Conservation (phyloP, 2,329 filamentous ascomycete genomes). For the Harringtonia lauricola region DNA sequence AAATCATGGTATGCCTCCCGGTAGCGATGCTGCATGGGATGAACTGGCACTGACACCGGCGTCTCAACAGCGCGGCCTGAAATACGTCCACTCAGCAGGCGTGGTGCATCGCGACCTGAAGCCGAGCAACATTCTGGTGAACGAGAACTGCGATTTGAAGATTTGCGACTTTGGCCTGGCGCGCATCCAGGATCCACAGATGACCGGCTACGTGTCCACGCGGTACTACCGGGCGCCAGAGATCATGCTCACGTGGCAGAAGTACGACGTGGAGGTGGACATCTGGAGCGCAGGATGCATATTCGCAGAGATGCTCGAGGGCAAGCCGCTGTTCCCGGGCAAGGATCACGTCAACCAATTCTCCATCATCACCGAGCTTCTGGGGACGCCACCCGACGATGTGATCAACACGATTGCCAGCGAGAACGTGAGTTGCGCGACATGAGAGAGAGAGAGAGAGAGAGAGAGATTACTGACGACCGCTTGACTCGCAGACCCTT, state of each 20-base stretch:
- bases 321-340: constrained; percentile 94
- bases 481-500: constrained; percentile 53
- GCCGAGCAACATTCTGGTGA: constrained; percentile 97
- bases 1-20: constrained; percentile 68
- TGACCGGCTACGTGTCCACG: constrained; percentile 98
- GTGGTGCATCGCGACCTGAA: constrained; percentile 97
- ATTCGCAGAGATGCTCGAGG: constrained; percentile 98
- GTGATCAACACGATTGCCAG: constrained; percentile 98
- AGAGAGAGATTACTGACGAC: not conserved
- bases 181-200: constrained; percentile 96
- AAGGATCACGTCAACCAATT: constrained; percentile 99
- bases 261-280: constrained; percentile 98
- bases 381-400: constrained; percentile 94
- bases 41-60: no score
- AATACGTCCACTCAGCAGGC: constrained; percentile 97
- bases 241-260: constrained; percentile 99
- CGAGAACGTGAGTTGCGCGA: constrained; percentile 62
- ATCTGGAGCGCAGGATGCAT: constrained; percentile 99
- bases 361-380: constrained; percentile 95
- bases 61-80: constrained; percentile 74
- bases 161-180: constrained; percentile 98
- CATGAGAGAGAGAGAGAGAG: not conserved
- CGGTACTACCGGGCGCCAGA: constrained; percentile 97
- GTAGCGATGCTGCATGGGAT: no score
- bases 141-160: constrained; percentile 98